Evolutionary conservation across 2,329 filamentous ascomycete genomes (phyloP), one percentile per base, ranked within the genome.

Genomic region (Mariannaea elegans): DNA sequence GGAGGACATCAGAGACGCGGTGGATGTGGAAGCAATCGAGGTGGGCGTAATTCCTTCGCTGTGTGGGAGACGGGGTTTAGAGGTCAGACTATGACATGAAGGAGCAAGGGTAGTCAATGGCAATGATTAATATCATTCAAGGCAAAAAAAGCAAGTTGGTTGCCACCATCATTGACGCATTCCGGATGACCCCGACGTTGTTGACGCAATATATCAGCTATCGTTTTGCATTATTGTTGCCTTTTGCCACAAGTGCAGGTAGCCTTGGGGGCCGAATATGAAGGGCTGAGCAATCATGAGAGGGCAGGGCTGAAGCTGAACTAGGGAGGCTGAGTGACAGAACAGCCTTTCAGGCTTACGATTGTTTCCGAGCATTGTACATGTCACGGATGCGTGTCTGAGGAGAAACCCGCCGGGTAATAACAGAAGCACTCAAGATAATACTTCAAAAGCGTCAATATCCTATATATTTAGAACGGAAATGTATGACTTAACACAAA

Each of bases 61-160:
- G 10, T 23, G 23, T 44, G 29, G 42, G 52, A 39, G 55, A 23
- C 51, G 27, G 29, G 27, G 42, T 32, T 61, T 59, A 18, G 66
- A 65, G 64, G 66, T 59, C n/a, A 42, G 38, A 23, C 18, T 14
- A 19, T 23, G 38, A 8, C 38, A 18, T 42, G 38, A 42, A 16
- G 16, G n/a, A 16, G 19, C n/a, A n/a, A 42, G 59, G 60, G 38
- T 65, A 31, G 48, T 62, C 19, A 29, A 27, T 5, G 38, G 18
- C 21, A 18, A 3, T 21, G 18, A 23, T 27, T 14, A 44, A 23
- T 41, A 16, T 21, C 21, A n/a, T 42, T 9, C 18, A 7, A 13
- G 19, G 13, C 18, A 13, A 8, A 42, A 39, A n/a, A 42, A 42
- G 39, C 10, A 24, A 42, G 39, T 21, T 14, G 19, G 13, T 14